Evolutionary conservation across 148 eudicot genomes (phyloP).

Genomic region (Arctostaphylos glauca): DNA sequence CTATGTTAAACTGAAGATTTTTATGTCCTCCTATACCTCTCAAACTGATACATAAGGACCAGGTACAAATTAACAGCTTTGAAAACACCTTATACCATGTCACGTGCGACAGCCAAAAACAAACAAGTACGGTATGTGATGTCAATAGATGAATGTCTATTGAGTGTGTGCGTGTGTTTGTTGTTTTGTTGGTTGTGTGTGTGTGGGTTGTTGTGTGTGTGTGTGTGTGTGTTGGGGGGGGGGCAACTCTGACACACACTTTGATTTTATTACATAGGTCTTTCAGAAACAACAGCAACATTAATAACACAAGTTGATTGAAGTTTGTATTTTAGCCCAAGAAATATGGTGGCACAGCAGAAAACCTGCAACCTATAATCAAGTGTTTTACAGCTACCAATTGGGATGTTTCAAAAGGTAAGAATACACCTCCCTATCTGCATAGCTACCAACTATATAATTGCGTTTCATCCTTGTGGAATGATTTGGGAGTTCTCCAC

Average conservation of each 20-base stretch:
- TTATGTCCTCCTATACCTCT: not conserved
- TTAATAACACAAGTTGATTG: not conserved
- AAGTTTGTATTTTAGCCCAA: not conserved
- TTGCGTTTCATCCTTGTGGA: not conserved
- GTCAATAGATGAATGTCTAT: not conserved
- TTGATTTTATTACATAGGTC: not conserved
- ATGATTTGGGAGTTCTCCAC: not conserved
- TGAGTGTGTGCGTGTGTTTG: too few species aligned
- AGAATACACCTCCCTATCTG: not conserved
- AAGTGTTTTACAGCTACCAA: constrained; percentile 8
- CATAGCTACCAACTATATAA: not conserved
- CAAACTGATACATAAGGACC: not conserved
- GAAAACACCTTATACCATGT: not conserved
- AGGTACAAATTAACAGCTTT: not conserved
- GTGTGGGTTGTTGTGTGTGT: too few species aligned
- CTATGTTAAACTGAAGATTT: not conserved
- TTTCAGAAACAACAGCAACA: not conserved
- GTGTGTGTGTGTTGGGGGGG: too few species aligned
- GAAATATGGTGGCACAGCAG: not conserved
- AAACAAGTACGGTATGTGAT: not conserved
- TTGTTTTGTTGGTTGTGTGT: too few species aligned
- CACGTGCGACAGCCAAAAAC: not conserved
- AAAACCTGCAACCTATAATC: not conserved
- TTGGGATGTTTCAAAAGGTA: not conserved
- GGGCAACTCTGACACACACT: too few species aligned